Conservation (phyloP, 2,329 filamentous ascomycete genomes). For the Alternaria metachromatica region DNA sequence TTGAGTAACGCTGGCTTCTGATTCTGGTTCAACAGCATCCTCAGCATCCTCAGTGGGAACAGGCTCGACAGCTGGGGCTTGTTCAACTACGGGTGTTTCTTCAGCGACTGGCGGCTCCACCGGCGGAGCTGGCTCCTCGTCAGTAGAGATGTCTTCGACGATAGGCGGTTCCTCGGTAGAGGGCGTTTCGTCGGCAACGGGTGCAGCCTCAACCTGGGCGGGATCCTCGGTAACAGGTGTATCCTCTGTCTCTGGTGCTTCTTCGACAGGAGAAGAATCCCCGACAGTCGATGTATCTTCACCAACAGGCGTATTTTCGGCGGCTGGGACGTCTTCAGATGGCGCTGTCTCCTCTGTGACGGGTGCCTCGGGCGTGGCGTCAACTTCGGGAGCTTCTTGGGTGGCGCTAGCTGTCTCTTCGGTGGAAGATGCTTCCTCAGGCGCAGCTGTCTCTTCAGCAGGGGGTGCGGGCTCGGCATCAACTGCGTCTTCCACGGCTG, state of each 20-base stretch:
- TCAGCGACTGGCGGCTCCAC: background rate
- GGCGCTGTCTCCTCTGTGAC: slow-evolving; percentile 1
- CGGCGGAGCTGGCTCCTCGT: background rate
- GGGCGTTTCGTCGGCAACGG: slow-evolving; percentile 1
- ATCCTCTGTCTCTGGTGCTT: background rate
- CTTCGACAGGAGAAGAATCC: background rate
- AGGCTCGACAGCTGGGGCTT: background rate
- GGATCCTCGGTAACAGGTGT: background rate
- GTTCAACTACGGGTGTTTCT: slow-evolving; percentile 1
- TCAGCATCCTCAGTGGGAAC: slow-evolving; percentile 6
- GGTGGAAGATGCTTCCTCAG: background rate
- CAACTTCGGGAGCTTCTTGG: slow-evolving; percentile 1
- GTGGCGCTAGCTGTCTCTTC: background rate
- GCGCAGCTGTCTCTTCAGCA: slow-evolving; percentile 1
- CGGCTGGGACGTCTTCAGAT: background rate
- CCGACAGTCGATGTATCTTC: background rate
- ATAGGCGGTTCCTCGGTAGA: background rate
- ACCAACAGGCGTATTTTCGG: background rate
- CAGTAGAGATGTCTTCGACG: background rate
- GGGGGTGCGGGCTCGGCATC: background rate
- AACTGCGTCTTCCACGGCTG: background rate
- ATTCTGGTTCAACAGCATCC: background rate
- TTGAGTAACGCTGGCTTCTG: background rate
- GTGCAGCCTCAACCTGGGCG: background rate
- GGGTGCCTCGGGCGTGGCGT: background rate